Percentiles rank a stretch among this genome's conserved stretches.
Conservation (phyloP, 495 filamentous ascomycete species). For the Cudoniella acicularis region DNA sequence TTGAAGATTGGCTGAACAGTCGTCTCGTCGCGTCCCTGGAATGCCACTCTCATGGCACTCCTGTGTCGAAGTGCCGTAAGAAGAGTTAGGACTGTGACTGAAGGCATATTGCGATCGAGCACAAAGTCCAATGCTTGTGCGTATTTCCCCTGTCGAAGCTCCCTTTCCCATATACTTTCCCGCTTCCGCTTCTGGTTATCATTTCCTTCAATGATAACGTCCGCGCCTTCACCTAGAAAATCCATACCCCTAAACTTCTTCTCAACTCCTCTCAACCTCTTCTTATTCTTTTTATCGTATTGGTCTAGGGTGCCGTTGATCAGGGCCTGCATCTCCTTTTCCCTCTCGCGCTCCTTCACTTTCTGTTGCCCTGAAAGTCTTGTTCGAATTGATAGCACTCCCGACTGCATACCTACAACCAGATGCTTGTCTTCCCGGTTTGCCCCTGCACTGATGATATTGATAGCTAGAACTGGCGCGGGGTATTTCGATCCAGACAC, state of each 20-base stretch:
- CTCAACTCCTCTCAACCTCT: constrained; percentile 63
- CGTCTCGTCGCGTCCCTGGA: constrained; percentile 78
- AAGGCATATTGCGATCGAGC: constrained; percentile 49
- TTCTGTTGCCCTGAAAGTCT: constrained; percentile 68
- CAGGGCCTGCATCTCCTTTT: constrained; percentile 82
- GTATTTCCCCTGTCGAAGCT: constrained; percentile 77
- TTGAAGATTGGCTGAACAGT: constrained; percentile 75
- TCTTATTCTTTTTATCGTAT: constrained; percentile 59
- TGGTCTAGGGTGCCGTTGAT: constrained; percentile 69
- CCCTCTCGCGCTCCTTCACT: constrained; percentile 68
- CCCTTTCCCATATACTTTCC: constrained; percentile 72
- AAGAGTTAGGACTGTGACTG: constrained; percentile 65
- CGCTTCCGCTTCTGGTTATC: constrained; percentile 52
- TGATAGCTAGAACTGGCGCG: constrained; percentile 78
- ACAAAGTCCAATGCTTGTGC: constrained; percentile 73
- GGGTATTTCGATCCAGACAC: constrained; percentile 90
- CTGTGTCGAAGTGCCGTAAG: constrained; percentile 83
- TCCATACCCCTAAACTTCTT: constrained; percentile 72
- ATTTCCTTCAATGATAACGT: constrained; percentile 82
- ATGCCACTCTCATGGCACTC: constrained; percentile 75
- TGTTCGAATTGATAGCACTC: constrained; percentile 82
- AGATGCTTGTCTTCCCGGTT: constrained; percentile 76
- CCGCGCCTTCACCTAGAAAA: constrained; percentile 78
- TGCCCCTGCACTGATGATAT: constrained; percentile 62
- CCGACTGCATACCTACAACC: constrained; percentile 83